Conservation (phyloP, 139 green algal species). For the Nannochloris sp. region DNA sequence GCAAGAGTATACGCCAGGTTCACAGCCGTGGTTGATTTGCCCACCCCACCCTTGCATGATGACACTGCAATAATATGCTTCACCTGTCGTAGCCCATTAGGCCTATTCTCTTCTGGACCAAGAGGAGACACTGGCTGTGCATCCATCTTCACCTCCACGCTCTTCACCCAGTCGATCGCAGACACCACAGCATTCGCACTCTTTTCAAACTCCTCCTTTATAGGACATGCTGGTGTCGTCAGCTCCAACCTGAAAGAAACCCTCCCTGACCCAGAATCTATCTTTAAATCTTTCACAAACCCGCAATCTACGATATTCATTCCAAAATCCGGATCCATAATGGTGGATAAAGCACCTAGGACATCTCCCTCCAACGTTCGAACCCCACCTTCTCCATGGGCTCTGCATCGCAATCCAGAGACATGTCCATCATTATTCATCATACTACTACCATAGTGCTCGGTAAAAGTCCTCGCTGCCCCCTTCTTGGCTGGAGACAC, state of each 20-base stretch:
- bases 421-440: too few species aligned
- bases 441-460: too few species aligned
- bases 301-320: constrained; percentile 90
- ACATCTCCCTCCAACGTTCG: constrained; percentile 41
- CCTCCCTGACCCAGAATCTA: constrained; percentile 22
- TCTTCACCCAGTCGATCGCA: constrained; percentile 55
- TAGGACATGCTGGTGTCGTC: constrained; percentile 94
- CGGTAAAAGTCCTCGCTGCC: too few species aligned
- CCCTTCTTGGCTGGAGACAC: too few species aligned
- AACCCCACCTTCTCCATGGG: background rate
- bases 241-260: constrained; percentile 79
- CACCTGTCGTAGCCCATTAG: constrained; percentile 69
- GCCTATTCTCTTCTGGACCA: constrained; percentile 46
- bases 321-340: constrained; percentile 97
- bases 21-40: constrained; percentile 91
- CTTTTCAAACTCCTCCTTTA: constrained; percentile 91
- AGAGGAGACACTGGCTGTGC: constrained; percentile 62
- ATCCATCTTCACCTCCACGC: constrained; percentile 73
- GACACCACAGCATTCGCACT: constrained; percentile 24
- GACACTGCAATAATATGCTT: constrained; percentile 84
- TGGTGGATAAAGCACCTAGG: constrained; percentile 60
- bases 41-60: constrained; percentile 76
- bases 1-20: constrained; percentile 95
- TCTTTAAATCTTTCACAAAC: constrained; percentile 86
- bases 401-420: too few species aligned